Conservation (phyloP, 2,329 filamentous ascomycete species). For the Aureobasidium sp. region DNA sequence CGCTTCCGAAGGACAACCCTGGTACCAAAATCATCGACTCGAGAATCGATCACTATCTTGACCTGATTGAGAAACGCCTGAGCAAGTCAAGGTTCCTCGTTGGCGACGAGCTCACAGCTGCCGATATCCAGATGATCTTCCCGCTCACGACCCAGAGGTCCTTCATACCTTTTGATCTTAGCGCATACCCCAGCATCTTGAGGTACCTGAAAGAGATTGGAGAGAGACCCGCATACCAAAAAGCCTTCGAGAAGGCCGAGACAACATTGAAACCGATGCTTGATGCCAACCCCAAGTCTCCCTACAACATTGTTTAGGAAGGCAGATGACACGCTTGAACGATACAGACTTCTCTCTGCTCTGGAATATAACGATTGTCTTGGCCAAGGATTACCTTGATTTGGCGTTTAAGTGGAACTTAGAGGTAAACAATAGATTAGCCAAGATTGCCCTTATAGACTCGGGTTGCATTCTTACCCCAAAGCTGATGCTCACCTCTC, state of each 20-base stretch:
- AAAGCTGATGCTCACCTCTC: no score
- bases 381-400: not conserved
- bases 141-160: constrained; percentile 44
- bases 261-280: constrained; percentile 34
- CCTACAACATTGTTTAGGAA: not conserved
- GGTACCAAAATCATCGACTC: constrained; percentile 16
- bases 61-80: constrained; percentile 34
- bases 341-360: not conserved
- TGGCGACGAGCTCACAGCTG: constrained; percentile 44
- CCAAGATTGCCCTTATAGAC: not conserved
- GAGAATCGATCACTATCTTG: constrained; percentile 25
- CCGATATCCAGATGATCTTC: constrained; percentile 48
- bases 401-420: not conserved
- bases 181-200: constrained; percentile 35
- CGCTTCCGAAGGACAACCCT: constrained; percentile 15
- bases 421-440: not conserved
- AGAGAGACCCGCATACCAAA: constrained; percentile 38
- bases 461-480: no score
- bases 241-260: constrained; percentile 43
- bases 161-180: constrained; percentile 35
- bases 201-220: constrained; percentile 39
- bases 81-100: constrained; percentile 37
- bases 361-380: not conserved
- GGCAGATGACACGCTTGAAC: not conserved
- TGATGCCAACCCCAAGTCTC: constrained; percentile 13